Percentiles rank a stretch among this genome's conserved stretches.
Conservation (phyloP, 179 eudicot species). For the Spinacia oleracea region DNA sequence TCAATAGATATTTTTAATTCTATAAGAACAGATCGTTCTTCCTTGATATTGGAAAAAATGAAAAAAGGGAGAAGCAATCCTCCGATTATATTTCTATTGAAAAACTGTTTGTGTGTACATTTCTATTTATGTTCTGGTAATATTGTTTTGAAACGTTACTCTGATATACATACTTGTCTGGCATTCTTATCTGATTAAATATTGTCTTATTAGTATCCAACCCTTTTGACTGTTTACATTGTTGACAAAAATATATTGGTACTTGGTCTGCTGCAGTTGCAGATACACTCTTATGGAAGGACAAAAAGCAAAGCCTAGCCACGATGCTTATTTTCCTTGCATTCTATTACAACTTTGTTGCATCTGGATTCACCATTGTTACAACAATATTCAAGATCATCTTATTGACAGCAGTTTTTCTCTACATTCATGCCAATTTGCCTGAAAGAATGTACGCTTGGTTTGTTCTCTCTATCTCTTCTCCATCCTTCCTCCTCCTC, state of each 20-base stretch:
- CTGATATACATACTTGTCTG: background rate
- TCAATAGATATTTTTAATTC: background rate
- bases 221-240: conserved; percentile 3
- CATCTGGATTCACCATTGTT: conserved; percentile 64
- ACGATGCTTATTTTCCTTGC: conserved; percentile 51
- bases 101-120: background rate
- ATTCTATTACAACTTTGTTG: conserved; percentile 67
- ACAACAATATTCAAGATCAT: conserved; percentile 68
- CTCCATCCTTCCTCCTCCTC: background rate
- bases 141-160: background rate
- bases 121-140: background rate
- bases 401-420: conserved; percentile 51
- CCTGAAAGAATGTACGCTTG: conserved; percentile 66
- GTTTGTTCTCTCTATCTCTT: conserved; percentile 24
- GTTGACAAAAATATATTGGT: conserved; percentile 8
- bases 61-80: background rate
- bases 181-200: background rate
- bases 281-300: conserved; percentile 79
- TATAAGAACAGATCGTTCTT: background rate
- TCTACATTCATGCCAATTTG: conserved; percentile 70
- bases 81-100: too few relatives aligned
- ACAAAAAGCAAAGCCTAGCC: conserved; percentile 59
- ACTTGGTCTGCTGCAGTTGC: conserved; percentile 63
- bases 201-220: background rate
- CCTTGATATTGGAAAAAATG: background rate